Conservation (phyloP, 805 yeast species). For the Lipomyces chichibuensis region DNA sequence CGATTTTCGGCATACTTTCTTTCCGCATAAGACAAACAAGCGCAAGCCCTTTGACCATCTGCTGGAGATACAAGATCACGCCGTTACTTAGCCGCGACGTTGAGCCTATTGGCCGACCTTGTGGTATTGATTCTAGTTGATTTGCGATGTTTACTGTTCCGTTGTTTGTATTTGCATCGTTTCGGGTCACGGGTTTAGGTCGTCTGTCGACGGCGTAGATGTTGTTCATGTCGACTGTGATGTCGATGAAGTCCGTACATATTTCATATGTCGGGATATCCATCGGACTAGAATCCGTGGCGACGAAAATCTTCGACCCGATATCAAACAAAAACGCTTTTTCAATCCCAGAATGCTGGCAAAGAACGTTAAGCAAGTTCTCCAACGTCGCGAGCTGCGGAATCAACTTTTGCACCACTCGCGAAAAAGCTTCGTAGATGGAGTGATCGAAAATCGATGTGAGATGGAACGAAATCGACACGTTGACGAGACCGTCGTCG, state of each 20-base stretch:
- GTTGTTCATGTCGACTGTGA: constrained; percentile 78
- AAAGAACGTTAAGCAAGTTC: constrained; percentile 82
- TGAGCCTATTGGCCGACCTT: constrained; percentile 52
- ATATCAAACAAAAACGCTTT: constrained; percentile 92
- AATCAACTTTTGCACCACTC: constrained; percentile 88
- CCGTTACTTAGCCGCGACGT: constrained; percentile 81
- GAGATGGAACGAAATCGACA: constrained; percentile 84
- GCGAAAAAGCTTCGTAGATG: constrained; percentile 90
- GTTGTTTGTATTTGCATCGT: constrained; percentile 19
- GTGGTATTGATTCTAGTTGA: background rate
- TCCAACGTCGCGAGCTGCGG: constrained; percentile 88
- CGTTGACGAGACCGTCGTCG: constrained; percentile 88
- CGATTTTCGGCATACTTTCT: constrained; percentile 56
- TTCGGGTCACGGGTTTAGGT: constrained; percentile 19
- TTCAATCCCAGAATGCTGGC: constrained; percentile 87
- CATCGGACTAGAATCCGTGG: constrained; percentile 94
- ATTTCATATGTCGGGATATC: constrained; percentile 95
- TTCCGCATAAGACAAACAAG: constrained; percentile 82
- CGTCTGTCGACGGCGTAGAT: constrained; percentile 39
- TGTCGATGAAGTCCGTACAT: constrained; percentile 96
- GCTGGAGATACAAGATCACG: constrained; percentile 77
- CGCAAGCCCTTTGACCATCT: constrained; percentile 91
- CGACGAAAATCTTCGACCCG: constrained; percentile 89
- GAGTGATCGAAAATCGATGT: constrained; percentile 96
- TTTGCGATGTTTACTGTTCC: constrained; percentile 15